Evolutionary conservation across 768 basidiomycete species (phyloP), one percentile per base, ranked within the genome.

Genomic region (Trametes gibbosa): DNA sequence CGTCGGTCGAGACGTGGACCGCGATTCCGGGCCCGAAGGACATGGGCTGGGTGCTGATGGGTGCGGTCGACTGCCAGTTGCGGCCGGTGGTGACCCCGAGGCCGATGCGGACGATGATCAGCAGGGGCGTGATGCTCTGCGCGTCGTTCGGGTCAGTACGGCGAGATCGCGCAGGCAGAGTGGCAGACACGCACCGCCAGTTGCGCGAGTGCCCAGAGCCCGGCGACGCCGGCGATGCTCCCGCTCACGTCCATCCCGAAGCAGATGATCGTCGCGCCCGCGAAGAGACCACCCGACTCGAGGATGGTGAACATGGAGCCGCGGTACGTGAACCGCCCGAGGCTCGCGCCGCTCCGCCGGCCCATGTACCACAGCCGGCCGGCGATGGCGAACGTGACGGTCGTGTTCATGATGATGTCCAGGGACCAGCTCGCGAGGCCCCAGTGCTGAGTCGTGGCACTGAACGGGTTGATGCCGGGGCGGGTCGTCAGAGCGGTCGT

Each of bases 261-360:
- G 29, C 40, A 17, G 24, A 53, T 23, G 25, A 53, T 25, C 9
- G 52, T 53, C 24, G 39, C 52, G 52, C 40, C 37, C 51, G 50
- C 37, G 43, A 56, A 56, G 32, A 56, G 17, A 10, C 23, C 54
- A 6, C 54, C 54, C n/a, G 54, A 56, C 54, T 56, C 54, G 21
- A 56, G 24, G 17, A 56, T 39, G 12, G 47, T 56, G 43, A 47
- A 48, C 32, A 42, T 35, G 35, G 37, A n/a, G 37, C 43, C 46
- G 16, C 24, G 27, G 47, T 56, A 56, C 10, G 43, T 29, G 43
- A 47, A 47, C 19, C 47, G 54, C 10, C 37, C 43, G 9, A 19
- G 45, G 8, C 37, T 14, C 19, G 34, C 39, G 27, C 21, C 23
- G 24, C 24, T 45, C 19, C 25, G 17, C 43, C 43, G 54, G 12